phyloP scores from a whole-genome alignment of 1,139 yeast species.

The Zhuliangozyma blackwelliae region DNA sequence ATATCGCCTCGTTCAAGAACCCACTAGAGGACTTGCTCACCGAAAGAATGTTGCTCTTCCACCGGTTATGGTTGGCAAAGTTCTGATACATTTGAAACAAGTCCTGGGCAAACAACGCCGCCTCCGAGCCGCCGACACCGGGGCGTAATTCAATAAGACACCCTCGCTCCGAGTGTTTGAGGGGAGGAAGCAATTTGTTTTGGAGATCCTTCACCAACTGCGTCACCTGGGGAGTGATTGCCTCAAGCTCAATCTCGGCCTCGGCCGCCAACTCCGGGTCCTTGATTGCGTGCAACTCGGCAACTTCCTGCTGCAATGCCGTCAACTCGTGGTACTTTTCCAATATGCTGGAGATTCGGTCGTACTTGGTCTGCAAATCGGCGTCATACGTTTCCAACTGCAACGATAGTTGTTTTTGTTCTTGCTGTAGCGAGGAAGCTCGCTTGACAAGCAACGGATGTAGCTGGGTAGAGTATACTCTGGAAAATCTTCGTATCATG shows the following conservation, averaged over 20 bases:
- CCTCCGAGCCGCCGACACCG: conserved; percentile 96
- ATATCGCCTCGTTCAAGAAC: conserved; percentile 65
- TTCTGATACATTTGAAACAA: conserved; percentile 75
- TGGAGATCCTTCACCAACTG: conserved; percentile 45
- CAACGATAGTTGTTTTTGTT: conserved; percentile 46
- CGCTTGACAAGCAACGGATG: conserved; percentile 63
- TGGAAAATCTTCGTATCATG: too few species aligned
- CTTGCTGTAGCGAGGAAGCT: conserved; percentile 51
- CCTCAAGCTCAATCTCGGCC: conserved; percentile 25
- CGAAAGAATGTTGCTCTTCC: conserved; percentile 65
- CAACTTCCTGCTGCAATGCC: conserved; percentile 35
- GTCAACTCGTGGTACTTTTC: conserved; percentile 40
- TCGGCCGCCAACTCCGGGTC: conserved; percentile 17
- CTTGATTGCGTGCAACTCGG: conserved; percentile 32
- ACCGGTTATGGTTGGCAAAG: conserved; percentile 59
- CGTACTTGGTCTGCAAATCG: conserved; percentile 10
- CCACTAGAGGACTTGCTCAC: conserved; percentile 62
- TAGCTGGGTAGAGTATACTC: conserved; percentile 16
- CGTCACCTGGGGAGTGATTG: conserved; percentile 31
- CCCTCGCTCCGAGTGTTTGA: conserved; percentile 71
- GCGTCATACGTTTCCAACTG: conserved; percentile 15
- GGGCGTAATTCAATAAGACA: conserved; percentile 85
- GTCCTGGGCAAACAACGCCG: conserved; percentile 80
- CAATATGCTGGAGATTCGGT: conserved; percentile 26
- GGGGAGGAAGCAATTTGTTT: conserved; percentile 64